Percentiles rank a stretch among this genome's conserved stretches.
Evolutionary conservation across 305 asterid species (phyloP).

Genomic region (Withania somnifera): DNA sequence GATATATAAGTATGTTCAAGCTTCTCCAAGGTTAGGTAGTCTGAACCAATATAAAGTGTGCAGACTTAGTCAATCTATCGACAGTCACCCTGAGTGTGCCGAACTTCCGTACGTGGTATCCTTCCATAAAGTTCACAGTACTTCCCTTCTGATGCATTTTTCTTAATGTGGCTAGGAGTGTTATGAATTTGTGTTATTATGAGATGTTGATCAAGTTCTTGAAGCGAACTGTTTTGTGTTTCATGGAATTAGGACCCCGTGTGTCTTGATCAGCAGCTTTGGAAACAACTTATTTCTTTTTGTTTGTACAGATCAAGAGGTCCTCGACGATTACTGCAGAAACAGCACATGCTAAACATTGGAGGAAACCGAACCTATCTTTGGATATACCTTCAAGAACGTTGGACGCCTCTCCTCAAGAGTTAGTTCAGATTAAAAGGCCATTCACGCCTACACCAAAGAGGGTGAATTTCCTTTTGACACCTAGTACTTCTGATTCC

Average conservation of each 20-base stretch:
- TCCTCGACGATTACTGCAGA: slow-evolving; percentile 25
- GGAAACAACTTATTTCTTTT: background rate
- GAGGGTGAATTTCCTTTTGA: slow-evolving; percentile 60
- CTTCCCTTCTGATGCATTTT: background rate
- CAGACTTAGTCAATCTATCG: background rate
- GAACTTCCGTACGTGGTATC: background rate
- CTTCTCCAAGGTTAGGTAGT: background rate
- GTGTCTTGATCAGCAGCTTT: background rate
- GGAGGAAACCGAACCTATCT: slow-evolving; percentile 59
- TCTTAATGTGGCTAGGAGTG: background rate
- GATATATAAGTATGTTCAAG: background rate
- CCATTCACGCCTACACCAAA: slow-evolving; percentile 67
- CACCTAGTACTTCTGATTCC: slow-evolving; percentile 42
- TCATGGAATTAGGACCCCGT: background rate
- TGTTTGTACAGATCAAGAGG: slow-evolving; percentile 28
- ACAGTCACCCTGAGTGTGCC: background rate
- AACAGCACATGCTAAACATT: slow-evolving; percentile 33
- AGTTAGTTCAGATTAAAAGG: slow-evolving; percentile 46
- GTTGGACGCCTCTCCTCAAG: slow-evolving; percentile 41
- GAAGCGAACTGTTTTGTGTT: background rate
- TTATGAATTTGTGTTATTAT: background rate
- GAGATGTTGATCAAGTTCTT: background rate
- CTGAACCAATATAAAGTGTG: background rate
- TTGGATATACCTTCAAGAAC: slow-evolving; percentile 66
- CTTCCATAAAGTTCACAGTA: background rate